A percentile compares a stretch with the other conserved stretches of the same genome.
Evolutionary conservation across 208 protist genomes (phyloP).

Genomic region (Leishmania aethiopica): DNA sequence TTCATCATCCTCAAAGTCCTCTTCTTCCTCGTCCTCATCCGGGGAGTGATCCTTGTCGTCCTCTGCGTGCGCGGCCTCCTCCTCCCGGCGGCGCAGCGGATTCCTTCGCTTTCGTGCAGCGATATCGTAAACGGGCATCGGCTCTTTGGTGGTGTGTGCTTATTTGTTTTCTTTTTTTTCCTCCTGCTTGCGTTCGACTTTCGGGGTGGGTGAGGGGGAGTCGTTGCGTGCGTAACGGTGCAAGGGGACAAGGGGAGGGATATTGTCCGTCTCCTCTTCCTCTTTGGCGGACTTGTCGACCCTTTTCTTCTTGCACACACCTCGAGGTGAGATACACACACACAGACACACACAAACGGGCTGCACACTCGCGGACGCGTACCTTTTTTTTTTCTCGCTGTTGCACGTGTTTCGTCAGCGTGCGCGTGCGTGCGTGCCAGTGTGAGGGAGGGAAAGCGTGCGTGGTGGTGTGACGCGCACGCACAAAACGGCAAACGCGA

Average conservation of each 20-base stretch:
- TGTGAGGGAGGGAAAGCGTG: background rate
- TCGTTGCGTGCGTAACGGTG: background rate
- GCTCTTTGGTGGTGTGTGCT: background rate
- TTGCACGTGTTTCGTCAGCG: background rate
- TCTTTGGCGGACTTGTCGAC: background rate
- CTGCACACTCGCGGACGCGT: background rate
- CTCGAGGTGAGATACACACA: background rate
- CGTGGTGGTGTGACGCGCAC: background rate
- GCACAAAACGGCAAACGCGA: background rate
- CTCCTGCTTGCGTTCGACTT: background rate
- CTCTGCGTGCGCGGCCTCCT: constrained; percentile 27
- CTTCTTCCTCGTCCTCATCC: background rate
- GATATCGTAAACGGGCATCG: constrained; percentile 74
- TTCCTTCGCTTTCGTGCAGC: constrained; percentile 60
- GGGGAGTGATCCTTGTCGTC: constrained; percentile 18
- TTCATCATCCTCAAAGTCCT: constrained; percentile 7
- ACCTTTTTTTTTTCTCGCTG: background rate
- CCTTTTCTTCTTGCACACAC: background rate
- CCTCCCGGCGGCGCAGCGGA: constrained; percentile 23
- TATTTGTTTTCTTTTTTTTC: background rate
- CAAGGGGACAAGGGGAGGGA: background rate
- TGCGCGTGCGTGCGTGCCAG: background rate
- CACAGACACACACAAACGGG: background rate
- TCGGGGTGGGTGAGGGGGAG: background rate
- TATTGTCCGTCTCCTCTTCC: background rate